A percentile compares a stretch with the other conserved stretches of the same genome.
phyloP scores from a whole-genome alignment of 2,329 filamentous ascomycete species.

The Xylariaceae sp. region DNA sequence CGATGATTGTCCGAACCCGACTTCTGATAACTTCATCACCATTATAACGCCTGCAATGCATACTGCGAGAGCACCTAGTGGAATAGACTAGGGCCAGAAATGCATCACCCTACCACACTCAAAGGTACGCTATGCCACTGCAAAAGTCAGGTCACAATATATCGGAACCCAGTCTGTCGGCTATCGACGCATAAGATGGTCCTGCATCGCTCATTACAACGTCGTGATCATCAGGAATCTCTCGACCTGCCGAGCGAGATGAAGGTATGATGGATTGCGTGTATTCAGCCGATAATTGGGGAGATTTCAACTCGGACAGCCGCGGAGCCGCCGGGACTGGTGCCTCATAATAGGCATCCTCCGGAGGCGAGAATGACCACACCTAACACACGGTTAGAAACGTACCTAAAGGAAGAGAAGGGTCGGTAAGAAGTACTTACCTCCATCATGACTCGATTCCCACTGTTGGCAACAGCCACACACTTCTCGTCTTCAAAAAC shows the following conservation, averaged over 20 bases:
- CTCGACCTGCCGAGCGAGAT: constrained; percentile 21
- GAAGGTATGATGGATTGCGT: constrained; percentile 27
- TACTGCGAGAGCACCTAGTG: constrained; percentile 19
- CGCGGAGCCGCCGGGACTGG: constrained; percentile 47
- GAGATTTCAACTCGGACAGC: constrained; percentile 41
- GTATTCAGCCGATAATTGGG: constrained; percentile 47
- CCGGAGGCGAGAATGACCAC: constrained; percentile 89
- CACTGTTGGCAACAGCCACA: constrained; percentile 85
- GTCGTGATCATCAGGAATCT: constrained; percentile 39
- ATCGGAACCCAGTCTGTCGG: constrained; percentile 47
- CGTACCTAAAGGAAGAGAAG: background rate
- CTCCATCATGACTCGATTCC: constrained; percentile 92
- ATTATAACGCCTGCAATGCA: constrained; percentile 31
- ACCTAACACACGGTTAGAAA: constrained; percentile 53
- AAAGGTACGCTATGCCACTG: background rate
- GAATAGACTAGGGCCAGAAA: constrained; percentile 17
- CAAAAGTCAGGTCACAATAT: constrained; percentile 30
- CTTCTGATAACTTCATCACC: constrained; percentile 25
- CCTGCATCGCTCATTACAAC: constrained; percentile 54
- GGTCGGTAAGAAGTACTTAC: constrained; percentile 46
- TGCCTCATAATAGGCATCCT: constrained; percentile 56
- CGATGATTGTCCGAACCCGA: constrained; percentile 18
- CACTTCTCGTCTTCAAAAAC: constrained; percentile 98
- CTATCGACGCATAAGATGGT: constrained; percentile 50
- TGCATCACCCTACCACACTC: constrained; percentile 10